These are phyloP conservation scores for Tetrahymena elliotti DNA, from an alignment of 73 alveolate species.

Conservation along the genomic window DNA sequence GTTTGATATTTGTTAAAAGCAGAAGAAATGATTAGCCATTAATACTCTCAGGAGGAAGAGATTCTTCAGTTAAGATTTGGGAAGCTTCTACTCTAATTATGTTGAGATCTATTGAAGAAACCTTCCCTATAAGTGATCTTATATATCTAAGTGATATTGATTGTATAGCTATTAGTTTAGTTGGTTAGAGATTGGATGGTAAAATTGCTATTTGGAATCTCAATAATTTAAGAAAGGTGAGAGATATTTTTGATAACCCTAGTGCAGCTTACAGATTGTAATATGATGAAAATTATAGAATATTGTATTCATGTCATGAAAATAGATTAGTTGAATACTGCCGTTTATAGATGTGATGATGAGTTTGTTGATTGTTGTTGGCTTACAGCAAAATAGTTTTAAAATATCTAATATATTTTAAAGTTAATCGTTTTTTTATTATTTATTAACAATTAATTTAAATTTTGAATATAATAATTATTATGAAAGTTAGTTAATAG, in stretches of 20 bases:
- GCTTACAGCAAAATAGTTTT: no score
- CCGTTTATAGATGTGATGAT: not conserved
- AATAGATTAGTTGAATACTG: not conserved
- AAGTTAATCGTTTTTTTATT: no score
- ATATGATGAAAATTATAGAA: not conserved
- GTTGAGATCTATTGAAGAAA: not conserved
- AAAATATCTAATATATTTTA: no score
- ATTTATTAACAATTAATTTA: no score
- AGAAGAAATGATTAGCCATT: not conserved
- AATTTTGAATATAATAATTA: no score
- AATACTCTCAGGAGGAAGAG: not conserved
- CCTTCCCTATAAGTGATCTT: not conserved
- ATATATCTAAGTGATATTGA: not conserved
- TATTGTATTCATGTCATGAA: not conserved
- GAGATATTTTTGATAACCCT: not conserved
- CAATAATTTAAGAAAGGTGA: not conserved
- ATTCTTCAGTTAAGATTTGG: not conserved
- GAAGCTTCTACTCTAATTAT: not conserved
- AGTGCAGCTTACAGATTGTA: not conserved
- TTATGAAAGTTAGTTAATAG: no score
- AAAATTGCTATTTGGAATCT: not conserved
- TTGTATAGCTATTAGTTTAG: not conserved
- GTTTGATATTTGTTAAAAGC: not conserved
- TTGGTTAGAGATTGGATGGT: not conserved
- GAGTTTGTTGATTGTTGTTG: not conserved